phyloP scores from a whole-genome alignment of 768 basidiomycete genomes.

The Mycena filopes region DNA sequence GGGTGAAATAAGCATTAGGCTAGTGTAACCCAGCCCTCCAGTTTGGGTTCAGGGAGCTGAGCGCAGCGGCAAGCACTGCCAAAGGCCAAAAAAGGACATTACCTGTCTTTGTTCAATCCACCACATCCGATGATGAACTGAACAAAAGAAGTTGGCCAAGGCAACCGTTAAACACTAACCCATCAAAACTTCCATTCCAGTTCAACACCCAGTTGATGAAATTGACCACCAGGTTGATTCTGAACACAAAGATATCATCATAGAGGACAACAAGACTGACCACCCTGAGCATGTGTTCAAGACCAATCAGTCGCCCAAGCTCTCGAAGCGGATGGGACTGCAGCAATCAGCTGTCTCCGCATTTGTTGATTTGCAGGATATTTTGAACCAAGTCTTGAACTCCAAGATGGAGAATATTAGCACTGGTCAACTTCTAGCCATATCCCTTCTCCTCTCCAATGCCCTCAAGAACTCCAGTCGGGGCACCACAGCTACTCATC shows the following conservation, averaged over 20 bases:
- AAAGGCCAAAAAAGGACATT: too few species aligned
- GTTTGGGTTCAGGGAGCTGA: too few species aligned
- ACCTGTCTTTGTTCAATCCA: too few species aligned
- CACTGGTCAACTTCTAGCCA: constrained; percentile 8
- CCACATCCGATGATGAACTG: too few species aligned
- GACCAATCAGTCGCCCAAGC: background rate
- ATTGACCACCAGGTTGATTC: constrained; percentile 10
- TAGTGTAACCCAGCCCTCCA: too few species aligned
- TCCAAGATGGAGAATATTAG: background rate
- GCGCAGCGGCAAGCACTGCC: too few species aligned
- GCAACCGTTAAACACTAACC: background rate
- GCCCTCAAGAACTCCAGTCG: background rate
- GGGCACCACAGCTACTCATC: too few species aligned
- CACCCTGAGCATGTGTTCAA: background rate
- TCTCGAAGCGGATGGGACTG: background rate
- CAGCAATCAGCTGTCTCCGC: constrained; percentile 17
- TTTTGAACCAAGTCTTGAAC: background rate
- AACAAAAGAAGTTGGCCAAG: too few species aligned
- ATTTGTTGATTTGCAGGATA: background rate
- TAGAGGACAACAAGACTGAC: constrained; percentile 7
- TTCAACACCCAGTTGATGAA: too few species aligned
- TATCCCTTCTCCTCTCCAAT: background rate
- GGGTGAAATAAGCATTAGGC: too few species aligned
- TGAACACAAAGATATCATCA: constrained; percentile 5
- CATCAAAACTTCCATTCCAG: background rate